Conservation (phyloP, 2,329 filamentous ascomycete species). For the Ophiognomonia clavigignenti-juglandacearum region DNA sequence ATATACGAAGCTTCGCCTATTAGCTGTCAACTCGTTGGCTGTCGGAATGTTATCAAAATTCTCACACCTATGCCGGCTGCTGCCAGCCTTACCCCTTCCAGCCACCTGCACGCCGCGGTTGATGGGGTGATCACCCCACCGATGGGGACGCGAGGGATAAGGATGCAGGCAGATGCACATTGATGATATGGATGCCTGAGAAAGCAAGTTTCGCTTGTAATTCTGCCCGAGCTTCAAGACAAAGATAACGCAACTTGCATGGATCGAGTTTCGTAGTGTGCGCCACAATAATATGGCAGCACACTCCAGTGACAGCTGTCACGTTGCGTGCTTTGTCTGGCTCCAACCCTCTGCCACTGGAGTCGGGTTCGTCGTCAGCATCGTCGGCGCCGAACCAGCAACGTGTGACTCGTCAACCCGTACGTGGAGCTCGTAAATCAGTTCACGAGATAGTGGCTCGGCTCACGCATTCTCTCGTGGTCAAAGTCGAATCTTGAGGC, state of each 20-base stretch:
- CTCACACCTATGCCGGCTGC: not conserved
- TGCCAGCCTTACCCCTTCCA: not conserved
- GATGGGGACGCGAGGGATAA: not conserved
- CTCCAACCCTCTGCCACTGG: not conserved
- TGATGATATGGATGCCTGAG: not conserved
- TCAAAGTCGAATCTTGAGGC: too few species aligned
- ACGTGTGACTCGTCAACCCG: too few species aligned
- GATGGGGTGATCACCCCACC: not conserved
- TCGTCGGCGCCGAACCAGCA: too few species aligned
- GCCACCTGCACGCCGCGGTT: not conserved
- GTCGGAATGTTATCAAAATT: too few species aligned
- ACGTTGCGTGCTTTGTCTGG: not conserved
- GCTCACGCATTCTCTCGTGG: too few species aligned
- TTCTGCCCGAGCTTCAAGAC: not conserved
- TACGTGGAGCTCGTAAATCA: too few species aligned
- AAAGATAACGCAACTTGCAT: not conserved
- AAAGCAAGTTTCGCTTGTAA: not conserved
- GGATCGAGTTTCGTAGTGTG: not conserved
- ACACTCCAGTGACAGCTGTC: not conserved
- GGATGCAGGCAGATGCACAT: not conserved
- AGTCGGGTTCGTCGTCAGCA: not conserved
- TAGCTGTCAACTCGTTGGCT: too few species aligned
- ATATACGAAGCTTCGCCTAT: too few species aligned
- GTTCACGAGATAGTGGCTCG: too few species aligned
- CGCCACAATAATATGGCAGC: not conserved